phyloP scores from a whole-genome alignment of 208 protist genomes.

The Crithidia expoeki region DNA sequence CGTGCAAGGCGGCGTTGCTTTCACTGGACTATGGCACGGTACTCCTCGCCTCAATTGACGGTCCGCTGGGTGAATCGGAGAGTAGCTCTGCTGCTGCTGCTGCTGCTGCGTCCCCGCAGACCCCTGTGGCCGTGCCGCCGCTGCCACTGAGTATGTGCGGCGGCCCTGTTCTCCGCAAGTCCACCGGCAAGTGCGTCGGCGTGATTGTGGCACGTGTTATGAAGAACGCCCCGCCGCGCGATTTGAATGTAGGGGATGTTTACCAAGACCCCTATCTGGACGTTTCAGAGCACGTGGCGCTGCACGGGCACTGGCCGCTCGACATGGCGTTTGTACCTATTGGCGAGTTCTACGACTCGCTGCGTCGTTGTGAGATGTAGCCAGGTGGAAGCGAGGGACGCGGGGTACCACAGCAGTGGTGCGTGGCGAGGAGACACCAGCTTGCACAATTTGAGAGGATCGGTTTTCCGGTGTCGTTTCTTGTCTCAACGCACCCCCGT shows the following conservation, averaged over 20 bases:
- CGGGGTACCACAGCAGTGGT: not conserved
- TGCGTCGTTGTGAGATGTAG: slow-evolving; percentile 75
- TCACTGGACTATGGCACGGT: slow-evolving; percentile 90
- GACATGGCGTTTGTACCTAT: slow-evolving; percentile 84
- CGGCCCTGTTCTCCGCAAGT: slow-evolving; percentile 82
- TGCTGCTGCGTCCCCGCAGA: not conserved
- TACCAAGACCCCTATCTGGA: slow-evolving; percentile 83
- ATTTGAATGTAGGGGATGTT: slow-evolving; percentile 42
- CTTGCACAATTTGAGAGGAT: not conserved
- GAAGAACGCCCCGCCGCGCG: slow-evolving; percentile 59
- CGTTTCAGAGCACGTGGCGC: slow-evolving; percentile 65
- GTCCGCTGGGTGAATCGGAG: not conserved
- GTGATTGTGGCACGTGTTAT: slow-evolving; percentile 77
- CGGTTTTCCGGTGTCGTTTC: no score
- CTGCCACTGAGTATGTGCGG: slow-evolving; percentile 84
- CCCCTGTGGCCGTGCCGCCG: slow-evolving; percentile 17
- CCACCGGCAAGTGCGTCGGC: slow-evolving; percentile 83
- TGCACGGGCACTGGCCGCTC: slow-evolving; percentile 56
- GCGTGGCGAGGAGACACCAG: not conserved
- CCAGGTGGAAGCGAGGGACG: no score
- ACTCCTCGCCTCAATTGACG: slow-evolving; percentile 57
- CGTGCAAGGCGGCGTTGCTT: slow-evolving; percentile 73
- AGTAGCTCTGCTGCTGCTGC: not conserved
- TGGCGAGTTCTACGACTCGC: slow-evolving; percentile 70
- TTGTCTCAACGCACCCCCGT: no score